phyloP scores from a whole-genome alignment of 495 filamentous ascomycete species.

The Evernia prunastri region DNA sequence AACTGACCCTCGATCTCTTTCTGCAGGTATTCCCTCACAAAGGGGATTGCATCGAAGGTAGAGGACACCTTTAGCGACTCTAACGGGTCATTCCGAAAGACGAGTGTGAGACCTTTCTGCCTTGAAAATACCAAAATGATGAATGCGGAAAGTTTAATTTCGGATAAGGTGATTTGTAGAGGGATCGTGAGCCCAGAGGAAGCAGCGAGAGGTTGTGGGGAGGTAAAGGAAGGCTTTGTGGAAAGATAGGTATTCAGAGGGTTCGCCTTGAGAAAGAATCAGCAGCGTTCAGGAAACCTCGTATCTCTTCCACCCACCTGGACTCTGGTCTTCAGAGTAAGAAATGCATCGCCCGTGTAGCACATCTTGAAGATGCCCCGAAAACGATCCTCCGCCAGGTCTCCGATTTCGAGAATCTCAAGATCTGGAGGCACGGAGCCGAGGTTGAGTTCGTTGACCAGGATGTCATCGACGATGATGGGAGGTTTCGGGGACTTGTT shows the following conservation, averaged over 20 bases:
- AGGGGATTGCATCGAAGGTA: conserved; percentile 97
- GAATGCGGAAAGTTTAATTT: conserved; percentile 95
- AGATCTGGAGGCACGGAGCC: conserved; percentile 86
- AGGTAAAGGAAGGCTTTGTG: conserved; percentile 84
- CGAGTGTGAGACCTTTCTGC: conserved; percentile 91
- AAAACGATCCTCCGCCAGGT: conserved; percentile 94
- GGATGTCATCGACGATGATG: conserved; percentile 98
- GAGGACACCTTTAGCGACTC: conserved; percentile 97
- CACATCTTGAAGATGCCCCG: conserved; percentile 98
- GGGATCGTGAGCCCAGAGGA: conserved; percentile 92
- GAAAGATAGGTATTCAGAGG: conserved; percentile 92
- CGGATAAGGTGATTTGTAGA: conserved; percentile 89
- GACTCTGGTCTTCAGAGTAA: conserved; percentile 90
- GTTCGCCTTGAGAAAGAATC: conserved; percentile 59
- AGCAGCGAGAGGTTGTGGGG: conserved; percentile 87
- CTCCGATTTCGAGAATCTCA: conserved; percentile 95
- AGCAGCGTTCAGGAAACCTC: not conserved
- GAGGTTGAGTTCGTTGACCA: conserved; percentile 95
- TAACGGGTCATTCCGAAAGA: conserved; percentile 96
- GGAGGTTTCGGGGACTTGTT: conserved; percentile 98
- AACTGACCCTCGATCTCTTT: conserved; percentile 95
- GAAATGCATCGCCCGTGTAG: conserved; percentile 87
- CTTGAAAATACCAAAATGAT: conserved; percentile 96
- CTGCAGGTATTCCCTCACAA: conserved; percentile 94
- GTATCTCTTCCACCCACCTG: conserved; percentile 50